These are phyloP conservation scores for Chrysosporium keratinophilum DNA, from an alignment of 2,329 filamentous ascomycete species.

Conservation along the genomic window DNA sequence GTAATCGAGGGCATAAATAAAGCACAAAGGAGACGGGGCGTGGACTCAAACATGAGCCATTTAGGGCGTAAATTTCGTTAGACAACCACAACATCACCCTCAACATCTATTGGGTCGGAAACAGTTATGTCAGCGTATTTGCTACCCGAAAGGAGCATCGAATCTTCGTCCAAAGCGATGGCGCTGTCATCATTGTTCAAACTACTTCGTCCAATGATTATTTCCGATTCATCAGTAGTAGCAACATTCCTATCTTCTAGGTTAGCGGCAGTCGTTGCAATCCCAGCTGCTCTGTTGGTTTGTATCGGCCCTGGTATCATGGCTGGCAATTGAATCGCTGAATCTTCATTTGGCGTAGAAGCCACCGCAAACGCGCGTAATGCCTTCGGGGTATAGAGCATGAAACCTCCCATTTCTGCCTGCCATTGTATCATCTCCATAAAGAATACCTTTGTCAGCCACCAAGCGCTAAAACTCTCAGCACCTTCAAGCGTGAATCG, in stretches of 20 bases:
- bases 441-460: constrained; percentile 84
- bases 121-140: constrained; percentile 40
- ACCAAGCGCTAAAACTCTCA: constrained; percentile 41
- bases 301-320: constrained; percentile 7
- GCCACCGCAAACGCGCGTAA: constrained; percentile 22
- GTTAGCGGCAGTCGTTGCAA: constrained; percentile 28
- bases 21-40: neutral
- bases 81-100: constrained; percentile 39
- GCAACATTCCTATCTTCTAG: neutral
- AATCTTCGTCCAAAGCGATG: constrained; percentile 52
- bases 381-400: constrained; percentile 44
- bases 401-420: constrained; percentile 80
- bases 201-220: constrained; percentile 25
- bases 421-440: constrained; percentile 91
- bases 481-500: constrained; percentile 37
- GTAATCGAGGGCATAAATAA: neutral
- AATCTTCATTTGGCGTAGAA: constrained; percentile 17
- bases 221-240: neutral
- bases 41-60: neutral
- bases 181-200: constrained; percentile 58
- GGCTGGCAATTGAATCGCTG: constrained; percentile 15
- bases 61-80: constrained; percentile 20
- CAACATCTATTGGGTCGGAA: constrained; percentile 37
- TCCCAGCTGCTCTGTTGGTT: neutral
- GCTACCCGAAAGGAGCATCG: constrained; percentile 33